Evolutionary conservation across 2,329 filamentous ascomycete genomes (phyloP).

Genomic region (Botrytis deweyae): DNA sequence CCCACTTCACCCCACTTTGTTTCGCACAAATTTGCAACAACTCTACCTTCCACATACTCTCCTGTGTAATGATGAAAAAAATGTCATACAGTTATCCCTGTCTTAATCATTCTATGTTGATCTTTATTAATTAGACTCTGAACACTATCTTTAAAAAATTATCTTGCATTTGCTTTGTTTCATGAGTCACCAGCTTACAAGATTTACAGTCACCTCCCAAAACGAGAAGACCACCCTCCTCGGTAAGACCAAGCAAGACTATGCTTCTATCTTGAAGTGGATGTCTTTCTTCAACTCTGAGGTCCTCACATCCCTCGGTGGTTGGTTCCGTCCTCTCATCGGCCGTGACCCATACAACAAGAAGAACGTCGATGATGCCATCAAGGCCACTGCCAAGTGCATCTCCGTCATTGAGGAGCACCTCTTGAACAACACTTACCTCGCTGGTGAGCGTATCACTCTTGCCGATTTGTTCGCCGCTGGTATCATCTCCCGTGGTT

Average conservation of each 20-base stretch:
- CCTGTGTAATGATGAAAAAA: constrained; percentile 45
- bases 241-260: constrained; percentile 99
- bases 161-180: constrained; percentile 23
- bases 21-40: constrained; percentile 22
- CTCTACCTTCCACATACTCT: constrained; percentile 3
- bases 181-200: constrained; percentile 29
- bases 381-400: constrained; percentile 67
- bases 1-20: constrained; percentile 10
- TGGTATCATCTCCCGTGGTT: constrained; percentile 78
- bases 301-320: constrained; percentile 69
- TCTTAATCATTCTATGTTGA: constrained; percentile 91
- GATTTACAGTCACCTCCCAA: constrained; percentile 81
- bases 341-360: constrained; percentile 92
- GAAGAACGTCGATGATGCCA: constrained; percentile 83
- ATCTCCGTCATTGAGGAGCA: constrained; percentile 78
- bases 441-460: constrained; percentile 95
- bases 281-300: constrained; percentile 95
- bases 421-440: constrained; percentile 90
- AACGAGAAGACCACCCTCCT: constrained; percentile 99
- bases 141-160: constrained; percentile 45
- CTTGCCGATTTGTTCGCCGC: constrained; percentile 89
- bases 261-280: constrained; percentile 94
- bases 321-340: constrained; percentile 83
- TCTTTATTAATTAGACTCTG: constrained; percentile 73
- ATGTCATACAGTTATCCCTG: constrained; percentile 96